Percentiles rank a stretch among this genome's conserved stretches.
These are phyloP conservation scores for Lunularia cruciata DNA, from an alignment of 225 moss, liverwort and hornwort species.

Conservation along the genomic window DNA sequence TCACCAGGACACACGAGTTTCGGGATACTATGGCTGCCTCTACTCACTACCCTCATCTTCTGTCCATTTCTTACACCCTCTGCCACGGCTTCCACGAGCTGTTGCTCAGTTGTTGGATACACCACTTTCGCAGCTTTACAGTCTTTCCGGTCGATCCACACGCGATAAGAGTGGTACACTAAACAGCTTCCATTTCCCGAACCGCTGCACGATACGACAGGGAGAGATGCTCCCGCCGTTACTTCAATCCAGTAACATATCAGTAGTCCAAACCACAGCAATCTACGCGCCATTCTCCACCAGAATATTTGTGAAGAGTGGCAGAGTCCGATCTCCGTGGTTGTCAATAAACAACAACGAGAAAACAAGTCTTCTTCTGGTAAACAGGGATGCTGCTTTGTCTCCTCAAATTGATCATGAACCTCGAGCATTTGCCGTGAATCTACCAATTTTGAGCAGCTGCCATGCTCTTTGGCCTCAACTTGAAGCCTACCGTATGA, in stretches of 20 bases:
- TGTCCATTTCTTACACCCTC: constrained; percentile 35
- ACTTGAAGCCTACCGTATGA: too few relatives aligned
- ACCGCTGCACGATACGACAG: background rate
- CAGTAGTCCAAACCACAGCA: background rate
- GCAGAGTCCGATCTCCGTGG: too few relatives aligned
- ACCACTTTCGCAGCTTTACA: constrained; percentile 33
- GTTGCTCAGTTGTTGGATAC: constrained; percentile 40
- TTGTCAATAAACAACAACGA: too few relatives aligned
- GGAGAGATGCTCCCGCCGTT: background rate
- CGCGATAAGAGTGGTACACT: background rate
- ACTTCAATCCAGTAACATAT: background rate
- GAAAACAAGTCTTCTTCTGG: too few relatives aligned
- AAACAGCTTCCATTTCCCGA: background rate
- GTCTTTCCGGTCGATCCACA: background rate
- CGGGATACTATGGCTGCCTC: constrained; percentile 33
- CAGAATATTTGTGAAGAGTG: too few relatives aligned
- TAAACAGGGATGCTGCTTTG: too few relatives aligned
- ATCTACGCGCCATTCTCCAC: background rate
- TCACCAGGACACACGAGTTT: constrained; percentile 47
- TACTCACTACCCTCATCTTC: constrained; percentile 46
- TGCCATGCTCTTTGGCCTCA: too few relatives aligned
- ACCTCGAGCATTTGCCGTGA: too few relatives aligned
- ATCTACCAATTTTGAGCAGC: too few relatives aligned
- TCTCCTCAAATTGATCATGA: too few relatives aligned
- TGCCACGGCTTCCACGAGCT: constrained; percentile 49